A percentile compares a stretch with the other conserved stretches of the same genome.
Evolutionary conservation across 371 early-diverging fungal species (phyloP).

Genomic region (Mortierella sp.): DNA sequence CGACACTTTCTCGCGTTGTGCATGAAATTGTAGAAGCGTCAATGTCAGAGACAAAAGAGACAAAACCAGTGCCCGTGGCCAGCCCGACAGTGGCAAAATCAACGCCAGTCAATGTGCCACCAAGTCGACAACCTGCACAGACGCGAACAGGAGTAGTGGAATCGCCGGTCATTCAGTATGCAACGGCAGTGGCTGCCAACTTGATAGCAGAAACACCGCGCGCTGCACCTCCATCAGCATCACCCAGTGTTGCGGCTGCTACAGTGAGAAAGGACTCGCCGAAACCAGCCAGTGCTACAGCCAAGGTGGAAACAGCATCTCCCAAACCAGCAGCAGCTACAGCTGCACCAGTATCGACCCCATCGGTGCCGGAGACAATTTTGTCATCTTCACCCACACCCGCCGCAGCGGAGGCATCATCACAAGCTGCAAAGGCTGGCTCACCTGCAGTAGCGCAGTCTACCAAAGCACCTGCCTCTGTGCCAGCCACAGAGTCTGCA

Average conservation of each 20-base stretch:
- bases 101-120: conserved; percentile 26
- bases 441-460: background rate
- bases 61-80: conserved; percentile 37
- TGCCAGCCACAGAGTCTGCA: background rate
- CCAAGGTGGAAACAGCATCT: conserved; percentile 29
- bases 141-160: conserved; percentile 33
- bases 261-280: conserved; percentile 30
- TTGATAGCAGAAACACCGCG: conserved; percentile 36
- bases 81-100: conserved; percentile 33
- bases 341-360: conserved; percentile 23
- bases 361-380: conserved; percentile 19
- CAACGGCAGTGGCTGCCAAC: conserved; percentile 52
- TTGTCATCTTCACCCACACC: background rate
- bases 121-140: conserved; percentile 48
- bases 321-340: conserved; percentile 37
- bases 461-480: background rate
- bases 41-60: conserved; percentile 44
- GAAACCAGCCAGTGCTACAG: conserved; percentile 17
- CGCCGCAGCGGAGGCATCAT: background rate
- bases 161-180: conserved; percentile 42
- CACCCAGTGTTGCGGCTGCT: conserved; percentile 37
- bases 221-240: conserved; percentile 13
- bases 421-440: conserved; percentile 4
- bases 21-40: conserved; percentile 32
- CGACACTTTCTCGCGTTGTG: background rate